phyloP scores from a whole-genome alignment of 108 stramenopile genomes.

The Fragilariopsis cylindrus region DNA sequence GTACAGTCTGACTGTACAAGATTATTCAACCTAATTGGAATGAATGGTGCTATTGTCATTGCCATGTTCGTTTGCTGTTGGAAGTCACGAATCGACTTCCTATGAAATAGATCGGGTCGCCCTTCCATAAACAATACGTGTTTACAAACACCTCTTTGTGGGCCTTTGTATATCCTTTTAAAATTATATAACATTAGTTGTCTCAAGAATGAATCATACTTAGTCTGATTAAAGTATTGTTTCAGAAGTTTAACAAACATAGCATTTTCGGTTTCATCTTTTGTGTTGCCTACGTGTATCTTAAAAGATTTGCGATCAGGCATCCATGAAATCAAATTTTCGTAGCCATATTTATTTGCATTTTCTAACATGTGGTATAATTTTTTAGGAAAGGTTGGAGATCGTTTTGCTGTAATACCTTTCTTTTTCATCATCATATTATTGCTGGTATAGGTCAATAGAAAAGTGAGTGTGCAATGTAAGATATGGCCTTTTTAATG shows the following conservation, averaged over 20 bases:
- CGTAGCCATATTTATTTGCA: slow-evolving; percentile 38
- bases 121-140: slow-evolving; percentile 63
- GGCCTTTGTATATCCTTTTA: slow-evolving; percentile 42
- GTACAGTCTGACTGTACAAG: too few relatives aligned
- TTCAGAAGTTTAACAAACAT: slow-evolving; percentile 45
- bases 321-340: slow-evolving; percentile 58
- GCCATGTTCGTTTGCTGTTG: too few relatives aligned
- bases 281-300: slow-evolving; percentile 42
- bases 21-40: too few relatives aligned
- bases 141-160: slow-evolving; percentile 63
- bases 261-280: slow-evolving; percentile 33
- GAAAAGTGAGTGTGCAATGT: too few relatives aligned
- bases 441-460: too few relatives aligned
- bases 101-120: slow-evolving; percentile 23
- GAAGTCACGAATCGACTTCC: too few relatives aligned
- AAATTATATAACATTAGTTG: slow-evolving; percentile 61
- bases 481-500: too few relatives aligned
- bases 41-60: too few relatives aligned
- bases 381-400: slow-evolving; percentile 49
- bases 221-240: slow-evolving; percentile 63
- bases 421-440: too few relatives aligned
- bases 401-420: too few relatives aligned
- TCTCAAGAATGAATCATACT: slow-evolving; percentile 49
- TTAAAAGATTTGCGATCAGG: slow-evolving; percentile 39
- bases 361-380: slow-evolving; percentile 52